Evolutionary conservation across 2,329 filamentous ascomycete genomes (phyloP).

Genomic region (Trichoderma sp.): DNA sequence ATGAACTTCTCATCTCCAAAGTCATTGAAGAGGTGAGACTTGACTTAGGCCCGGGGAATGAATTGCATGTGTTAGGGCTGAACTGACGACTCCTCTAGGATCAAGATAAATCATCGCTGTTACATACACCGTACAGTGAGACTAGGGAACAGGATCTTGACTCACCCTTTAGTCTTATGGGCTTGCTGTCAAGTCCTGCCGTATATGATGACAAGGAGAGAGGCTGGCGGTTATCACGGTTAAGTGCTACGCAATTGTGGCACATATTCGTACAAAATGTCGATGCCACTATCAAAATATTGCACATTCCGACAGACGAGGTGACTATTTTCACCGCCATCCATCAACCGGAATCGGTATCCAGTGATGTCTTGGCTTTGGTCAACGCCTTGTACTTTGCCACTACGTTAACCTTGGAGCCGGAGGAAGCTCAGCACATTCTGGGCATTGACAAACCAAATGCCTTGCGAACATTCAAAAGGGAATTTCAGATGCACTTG

Average conservation of each 20-base stretch:
- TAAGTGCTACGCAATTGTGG: slow-evolving; percentile 32
- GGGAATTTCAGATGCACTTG: slow-evolving; percentile 38
- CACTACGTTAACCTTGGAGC: slow-evolving; percentile 40
- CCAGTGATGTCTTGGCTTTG: slow-evolving; percentile 34
- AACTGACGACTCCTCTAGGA: slow-evolving; percentile 16
- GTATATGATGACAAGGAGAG: slow-evolving; percentile 19
- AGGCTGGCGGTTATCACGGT: slow-evolving; percentile 28
- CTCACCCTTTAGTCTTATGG: slow-evolving; percentile 34
- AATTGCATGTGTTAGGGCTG: neutral
- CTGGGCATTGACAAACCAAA: slow-evolving; percentile 26
- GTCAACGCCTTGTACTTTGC: slow-evolving; percentile 51
- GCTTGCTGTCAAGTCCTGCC: slow-evolving; percentile 31
- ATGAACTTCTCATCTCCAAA: slow-evolving; percentile 36
- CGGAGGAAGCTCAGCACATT: slow-evolving; percentile 35
- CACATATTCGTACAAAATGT: slow-evolving; percentile 29
- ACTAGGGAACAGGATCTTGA: slow-evolving; percentile 9
- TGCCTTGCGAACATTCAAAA: slow-evolving; percentile 31
- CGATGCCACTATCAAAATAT: slow-evolving; percentile 30
- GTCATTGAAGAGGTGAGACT: slow-evolving; percentile 34
- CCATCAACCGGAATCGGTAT: slow-evolving; percentile 29
- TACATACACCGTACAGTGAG: slow-evolving; percentile 17
- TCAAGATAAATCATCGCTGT: slow-evolving; percentile 17
- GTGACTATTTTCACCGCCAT: slow-evolving; percentile 33
- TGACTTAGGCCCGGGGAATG: neutral
- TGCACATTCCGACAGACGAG: slow-evolving; percentile 33